phyloP scores from a whole-genome alignment of 1,284 basidiomycete species.

The Ceratobasidium sp. region DNA sequence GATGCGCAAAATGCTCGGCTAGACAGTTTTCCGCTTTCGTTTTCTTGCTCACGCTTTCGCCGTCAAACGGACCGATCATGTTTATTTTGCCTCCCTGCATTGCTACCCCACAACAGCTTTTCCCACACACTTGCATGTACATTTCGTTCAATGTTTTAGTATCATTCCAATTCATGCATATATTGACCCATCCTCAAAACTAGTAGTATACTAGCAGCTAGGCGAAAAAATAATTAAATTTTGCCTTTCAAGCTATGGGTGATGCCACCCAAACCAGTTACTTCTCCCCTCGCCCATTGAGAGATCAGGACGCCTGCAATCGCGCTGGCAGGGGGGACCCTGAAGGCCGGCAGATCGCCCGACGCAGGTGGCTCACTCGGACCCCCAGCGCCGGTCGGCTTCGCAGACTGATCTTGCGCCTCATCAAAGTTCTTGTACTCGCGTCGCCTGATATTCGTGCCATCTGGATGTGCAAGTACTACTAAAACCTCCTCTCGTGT shows the following conservation, averaged over 20 bases:
- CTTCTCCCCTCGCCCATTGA: constrained; percentile 72
- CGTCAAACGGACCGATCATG: constrained; percentile 1
- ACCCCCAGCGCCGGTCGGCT: constrained; percentile 55
- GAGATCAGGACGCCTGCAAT: constrained; percentile 79
- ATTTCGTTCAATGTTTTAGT: constrained; percentile 19
- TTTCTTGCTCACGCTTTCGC: constrained; percentile 26
- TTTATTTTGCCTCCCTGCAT: constrained; percentile 5
- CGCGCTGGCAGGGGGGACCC: constrained; percentile 75
- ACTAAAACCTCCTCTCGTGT: constrained; percentile 77
- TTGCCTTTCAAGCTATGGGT: constrained; percentile 31
- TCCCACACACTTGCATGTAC: constrained; percentile 12
- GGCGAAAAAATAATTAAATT: constrained; percentile 34
- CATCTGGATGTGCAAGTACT: constrained; percentile 71
- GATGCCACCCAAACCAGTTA: constrained; percentile 27
- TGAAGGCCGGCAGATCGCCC: constrained; percentile 66
- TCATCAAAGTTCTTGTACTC: constrained; percentile 73
- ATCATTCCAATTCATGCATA: constrained; percentile 7
- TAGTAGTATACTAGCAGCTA: background rate
- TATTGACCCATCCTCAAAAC: background rate
- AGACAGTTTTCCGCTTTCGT: constrained; percentile 20
- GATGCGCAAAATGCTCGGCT: constrained; percentile 35
- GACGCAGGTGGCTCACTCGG: constrained; percentile 52
- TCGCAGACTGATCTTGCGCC: constrained; percentile 54
- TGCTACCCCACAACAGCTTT: background rate
- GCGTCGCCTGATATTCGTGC: constrained; percentile 67